Evolutionary conservation across 306 rosid species (phyloP).

Genomic region (Quercus cerris): DNA sequence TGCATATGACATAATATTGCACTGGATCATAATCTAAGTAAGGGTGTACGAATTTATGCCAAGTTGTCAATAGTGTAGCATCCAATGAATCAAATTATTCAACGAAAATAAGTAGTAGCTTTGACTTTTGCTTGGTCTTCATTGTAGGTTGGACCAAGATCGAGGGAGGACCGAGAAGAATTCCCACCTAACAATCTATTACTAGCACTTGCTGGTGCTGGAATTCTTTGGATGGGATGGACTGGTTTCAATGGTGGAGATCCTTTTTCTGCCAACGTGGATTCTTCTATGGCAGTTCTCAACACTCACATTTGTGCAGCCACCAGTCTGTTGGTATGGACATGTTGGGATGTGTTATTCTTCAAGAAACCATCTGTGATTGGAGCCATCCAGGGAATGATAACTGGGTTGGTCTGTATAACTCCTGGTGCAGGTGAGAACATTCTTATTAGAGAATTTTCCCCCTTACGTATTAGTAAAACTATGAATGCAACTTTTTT

Average conservation of each 20-base stretch:
- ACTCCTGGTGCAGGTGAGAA: slow-evolving; percentile 23
- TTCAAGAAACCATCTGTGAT: slow-evolving; percentile 28
- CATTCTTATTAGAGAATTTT: neutral
- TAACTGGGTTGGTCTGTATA: slow-evolving; percentile 24
- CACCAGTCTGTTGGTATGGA: slow-evolving; percentile 43
- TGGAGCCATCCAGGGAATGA: slow-evolving; percentile 21
- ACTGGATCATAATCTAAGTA: too few relatives aligned
- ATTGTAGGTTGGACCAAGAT: slow-evolving; percentile 43
- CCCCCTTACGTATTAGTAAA: too few relatives aligned
- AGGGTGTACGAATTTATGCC: too few relatives aligned
- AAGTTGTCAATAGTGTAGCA: too few relatives aligned
- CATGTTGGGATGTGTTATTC: slow-evolving; percentile 33
- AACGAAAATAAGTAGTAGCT: too few relatives aligned
- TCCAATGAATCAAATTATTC: too few relatives aligned
- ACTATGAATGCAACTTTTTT: too few relatives aligned
- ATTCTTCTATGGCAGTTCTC: slow-evolving; percentile 30
- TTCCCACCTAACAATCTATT: slow-evolving; percentile 49
- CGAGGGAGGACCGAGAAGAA: slow-evolving; percentile 35
- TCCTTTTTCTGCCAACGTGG: slow-evolving; percentile 35
- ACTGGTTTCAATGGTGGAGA: slow-evolving; percentile 49
- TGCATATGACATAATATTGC: too few relatives aligned
- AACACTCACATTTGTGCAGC: slow-evolving; percentile 46
- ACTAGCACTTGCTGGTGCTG: slow-evolving; percentile 33
- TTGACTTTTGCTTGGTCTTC: neutral
- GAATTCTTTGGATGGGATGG: slow-evolving; percentile 47